Evolutionary conservation across 768 basidiomycete species (phyloP).

Genomic region (Lactarius hatsudake): DNA sequence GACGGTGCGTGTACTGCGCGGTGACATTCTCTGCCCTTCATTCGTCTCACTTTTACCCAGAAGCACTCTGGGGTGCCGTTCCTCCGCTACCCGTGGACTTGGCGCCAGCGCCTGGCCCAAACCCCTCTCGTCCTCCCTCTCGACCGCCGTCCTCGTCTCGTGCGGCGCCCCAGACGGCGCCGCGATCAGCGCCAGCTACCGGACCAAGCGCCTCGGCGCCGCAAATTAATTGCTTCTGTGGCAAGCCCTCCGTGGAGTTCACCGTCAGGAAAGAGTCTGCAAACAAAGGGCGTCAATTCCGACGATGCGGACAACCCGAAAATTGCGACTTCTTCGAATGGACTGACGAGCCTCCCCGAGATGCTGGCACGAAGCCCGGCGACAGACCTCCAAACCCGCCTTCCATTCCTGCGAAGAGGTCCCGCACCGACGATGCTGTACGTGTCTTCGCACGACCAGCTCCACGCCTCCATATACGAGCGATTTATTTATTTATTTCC

Average conservation of each 20-base stretch:
- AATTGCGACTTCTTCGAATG: slow-evolving; percentile 64
- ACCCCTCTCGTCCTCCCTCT: background rate
- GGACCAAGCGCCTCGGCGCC: slow-evolving; percentile 12
- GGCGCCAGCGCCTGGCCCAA: slow-evolving; percentile 4
- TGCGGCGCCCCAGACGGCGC: background rate
- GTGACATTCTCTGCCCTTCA: background rate
- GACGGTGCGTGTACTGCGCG: slow-evolving; percentile 14
- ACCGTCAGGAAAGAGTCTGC: slow-evolving; percentile 59
- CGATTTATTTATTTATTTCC: background rate
- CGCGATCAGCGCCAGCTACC: background rate
- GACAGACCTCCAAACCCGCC: slow-evolving; percentile 6
- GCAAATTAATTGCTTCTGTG: slow-evolving; percentile 51
- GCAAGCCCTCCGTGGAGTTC: slow-evolving; percentile 47
- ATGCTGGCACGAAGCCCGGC: background rate
- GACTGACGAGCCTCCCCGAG: slow-evolving; percentile 33
- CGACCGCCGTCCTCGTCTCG: background rate
- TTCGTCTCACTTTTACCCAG: background rate
- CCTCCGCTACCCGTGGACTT: slow-evolving; percentile 5
- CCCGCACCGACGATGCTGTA: slow-evolving; percentile 19
- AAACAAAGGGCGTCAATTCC: slow-evolving; percentile 79
- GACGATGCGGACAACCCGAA: slow-evolving; percentile 56
- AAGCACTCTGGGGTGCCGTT: slow-evolving; percentile 22
- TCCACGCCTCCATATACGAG: background rate
- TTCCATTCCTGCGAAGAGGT: slow-evolving; percentile 20
- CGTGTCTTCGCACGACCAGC: slow-evolving; percentile 12